These are phyloP conservation scores for Penicillium sp. DNA, from an alignment of 2,329 filamentous ascomycete species.

Conservation along the genomic window DNA sequence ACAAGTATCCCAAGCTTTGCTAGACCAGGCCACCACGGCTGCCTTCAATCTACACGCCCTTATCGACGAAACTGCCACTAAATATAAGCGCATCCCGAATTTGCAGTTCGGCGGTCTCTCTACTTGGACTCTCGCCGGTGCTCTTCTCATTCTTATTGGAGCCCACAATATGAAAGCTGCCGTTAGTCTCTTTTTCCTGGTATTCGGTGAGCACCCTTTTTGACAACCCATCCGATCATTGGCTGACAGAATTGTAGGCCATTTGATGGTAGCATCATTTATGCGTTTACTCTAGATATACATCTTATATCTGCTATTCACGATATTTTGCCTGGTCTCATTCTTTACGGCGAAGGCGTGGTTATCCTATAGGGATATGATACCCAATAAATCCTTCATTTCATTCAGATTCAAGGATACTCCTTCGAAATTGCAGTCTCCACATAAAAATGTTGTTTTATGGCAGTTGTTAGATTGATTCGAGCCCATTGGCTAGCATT, in stretches of 20 bases:
- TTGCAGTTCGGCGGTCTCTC: conserved; percentile 21
- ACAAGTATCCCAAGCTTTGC: conserved; percentile 30
- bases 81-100: conserved; percentile 19
- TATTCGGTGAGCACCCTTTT: conserved; percentile 8
- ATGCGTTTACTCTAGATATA: conserved; percentile 14
- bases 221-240: no score
- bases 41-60: conserved; percentile 32
- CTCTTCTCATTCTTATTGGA: conserved; percentile 26
- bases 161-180: conserved; percentile 23
- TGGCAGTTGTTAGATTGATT: neutral
- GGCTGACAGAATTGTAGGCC: neutral
- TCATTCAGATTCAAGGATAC: neutral
- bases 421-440: neutral
- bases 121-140: conserved; percentile 23
- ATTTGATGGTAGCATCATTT: conserved; percentile 4
- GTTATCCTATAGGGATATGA: neutral
- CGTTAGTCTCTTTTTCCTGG: conserved; percentile 19
- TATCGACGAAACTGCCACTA: conserved; percentile 30
- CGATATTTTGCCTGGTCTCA: neutral
- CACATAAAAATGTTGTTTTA: neutral
- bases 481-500: neutral
- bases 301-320: conserved; percentile 2
- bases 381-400: neutral
- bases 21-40: conserved; percentile 28
- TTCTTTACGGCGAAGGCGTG: neutral